Evolutionary conservation across 345 rosid genomes (phyloP).

Genomic region (Balakata baccata): DNA sequence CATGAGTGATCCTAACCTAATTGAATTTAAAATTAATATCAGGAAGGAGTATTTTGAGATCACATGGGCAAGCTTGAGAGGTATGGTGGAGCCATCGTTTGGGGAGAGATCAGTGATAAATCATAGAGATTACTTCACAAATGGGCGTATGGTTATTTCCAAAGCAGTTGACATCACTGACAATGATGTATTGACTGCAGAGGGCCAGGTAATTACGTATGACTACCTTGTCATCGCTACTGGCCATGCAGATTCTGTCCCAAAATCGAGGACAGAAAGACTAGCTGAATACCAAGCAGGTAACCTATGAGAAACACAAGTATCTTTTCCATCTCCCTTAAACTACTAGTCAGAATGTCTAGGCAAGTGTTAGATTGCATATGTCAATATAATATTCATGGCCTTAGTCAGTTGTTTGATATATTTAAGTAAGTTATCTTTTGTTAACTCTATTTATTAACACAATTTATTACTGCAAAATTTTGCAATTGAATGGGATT

Average conservation of each 20-base stretch:
- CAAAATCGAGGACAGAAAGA: slow-evolving; percentile 53
- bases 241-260: slow-evolving; percentile 57
- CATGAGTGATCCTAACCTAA: neutral
- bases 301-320: slow-evolving; percentile 8
- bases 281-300: slow-evolving; percentile 55
- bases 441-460: too few relatives aligned
- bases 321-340: too few relatives aligned
- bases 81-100: slow-evolving; percentile 80
- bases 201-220: slow-evolving; percentile 43
- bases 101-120: slow-evolving; percentile 63
- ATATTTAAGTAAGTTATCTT: neutral
- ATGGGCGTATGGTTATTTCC: slow-evolving; percentile 59
- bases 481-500: neutral
- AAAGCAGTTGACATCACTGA: slow-evolving; percentile 54
- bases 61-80: slow-evolving; percentile 75
- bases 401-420: neutral
- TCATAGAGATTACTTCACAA: slow-evolving; percentile 59
- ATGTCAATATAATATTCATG: too few relatives aligned
- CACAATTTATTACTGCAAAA: too few relatives aligned
- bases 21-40: slow-evolving; percentile 11
- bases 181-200: slow-evolving; percentile 52
- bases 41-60: slow-evolving; percentile 97
- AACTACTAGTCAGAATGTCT: too few relatives aligned
- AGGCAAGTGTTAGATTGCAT: too few relatives aligned
- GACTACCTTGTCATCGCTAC: slow-evolving; percentile 87